A percentile compares a stretch with the other conserved stretches of the same genome.
These are phyloP conservation scores for Penicillium salamii DNA, from an alignment of 495 filamentous ascomycete genomes.

Conservation along the genomic window DNA sequence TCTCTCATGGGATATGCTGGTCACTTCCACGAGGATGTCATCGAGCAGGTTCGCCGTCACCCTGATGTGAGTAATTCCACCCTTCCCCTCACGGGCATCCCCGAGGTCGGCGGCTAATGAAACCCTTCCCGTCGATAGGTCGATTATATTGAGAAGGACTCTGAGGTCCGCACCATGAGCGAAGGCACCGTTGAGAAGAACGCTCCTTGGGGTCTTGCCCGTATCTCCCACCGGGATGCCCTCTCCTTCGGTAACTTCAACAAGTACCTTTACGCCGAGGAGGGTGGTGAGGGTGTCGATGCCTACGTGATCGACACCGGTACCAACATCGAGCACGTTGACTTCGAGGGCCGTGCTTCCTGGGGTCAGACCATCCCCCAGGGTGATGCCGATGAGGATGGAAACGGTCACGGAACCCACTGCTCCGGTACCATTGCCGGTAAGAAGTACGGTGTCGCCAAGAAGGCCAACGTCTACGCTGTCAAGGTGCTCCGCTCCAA, in stretches of 20 bases:
- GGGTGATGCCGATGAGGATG: slow-evolving; percentile 83
- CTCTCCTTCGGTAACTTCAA: slow-evolving; percentile 91
- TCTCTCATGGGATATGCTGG: slow-evolving; percentile 88
- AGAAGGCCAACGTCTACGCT: slow-evolving; percentile 94
- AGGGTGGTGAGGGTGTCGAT: slow-evolving; percentile 97
- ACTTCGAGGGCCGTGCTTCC: slow-evolving; percentile 91
- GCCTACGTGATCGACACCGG: slow-evolving; percentile 99
- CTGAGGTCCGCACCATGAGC: slow-evolving; percentile 75
- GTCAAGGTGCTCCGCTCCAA: slow-evolving; percentile 98
- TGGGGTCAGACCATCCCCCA: slow-evolving; percentile 96
- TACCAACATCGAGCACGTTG: slow-evolving; percentile 88
- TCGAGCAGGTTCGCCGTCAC: slow-evolving; percentile 91
- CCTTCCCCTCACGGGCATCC: slow-evolving; percentile 5
- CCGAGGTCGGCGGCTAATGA: slow-evolving; percentile 14
- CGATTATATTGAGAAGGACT: slow-evolving; percentile 94
- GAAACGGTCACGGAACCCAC: slow-evolving; percentile 99
- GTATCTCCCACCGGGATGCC: slow-evolving; percentile 89
- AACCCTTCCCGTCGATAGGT: slow-evolving; percentile 56
- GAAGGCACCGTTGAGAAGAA: slow-evolving; percentile 68
- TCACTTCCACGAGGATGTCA: slow-evolving; percentile 88
- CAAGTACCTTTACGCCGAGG: slow-evolving; percentile 90
- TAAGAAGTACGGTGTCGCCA: slow-evolving; percentile 98
- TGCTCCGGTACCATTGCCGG: slow-evolving; percentile 97
- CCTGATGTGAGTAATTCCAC: slow-evolving; percentile 78
- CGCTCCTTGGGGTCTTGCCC: slow-evolving; percentile 95